Evolutionary conservation across 2,329 filamentous ascomycete genomes (phyloP).

Genomic region (Rhynchosporium agropyri): DNA sequence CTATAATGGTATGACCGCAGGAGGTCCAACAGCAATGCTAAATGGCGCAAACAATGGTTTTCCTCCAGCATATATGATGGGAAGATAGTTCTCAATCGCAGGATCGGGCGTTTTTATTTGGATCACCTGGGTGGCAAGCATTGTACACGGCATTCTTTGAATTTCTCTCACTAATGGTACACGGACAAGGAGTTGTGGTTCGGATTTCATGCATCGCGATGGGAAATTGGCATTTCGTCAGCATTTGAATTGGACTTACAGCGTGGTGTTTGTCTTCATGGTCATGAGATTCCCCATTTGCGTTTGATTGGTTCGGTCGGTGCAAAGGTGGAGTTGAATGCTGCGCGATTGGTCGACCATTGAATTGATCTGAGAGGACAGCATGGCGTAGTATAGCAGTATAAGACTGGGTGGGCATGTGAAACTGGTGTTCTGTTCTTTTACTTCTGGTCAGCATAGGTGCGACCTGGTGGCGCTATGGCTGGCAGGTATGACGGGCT

Average conservation of each 20-base stretch:
- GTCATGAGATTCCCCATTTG: conserved; percentile 43
- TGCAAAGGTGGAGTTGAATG: conserved; percentile 39
- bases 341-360: not conserved
- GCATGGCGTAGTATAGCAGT: not conserved
- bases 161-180: conserved; percentile 31
- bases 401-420: conserved; percentile 36
- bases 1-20: conserved; percentile 40
- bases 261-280: conserved; percentile 38
- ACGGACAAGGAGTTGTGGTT: conserved; percentile 29
- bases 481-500: conserved; percentile 1
- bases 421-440: conserved; percentile 32
- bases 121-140: conserved; percentile 20
- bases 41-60: conserved; percentile 39
- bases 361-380: not conserved
- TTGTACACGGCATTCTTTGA: conserved; percentile 28
- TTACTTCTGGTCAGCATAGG: not conserved
- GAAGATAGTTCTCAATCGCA: conserved; percentile 36
- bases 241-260: conserved; percentile 39
- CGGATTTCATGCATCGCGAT: conserved; percentile 31
- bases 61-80: conserved; percentile 44
- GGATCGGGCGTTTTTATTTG: conserved; percentile 31
- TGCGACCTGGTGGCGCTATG: not conserved
- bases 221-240: conserved; percentile 39
- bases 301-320: conserved; percentile 29
- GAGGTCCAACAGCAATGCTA: conserved; percentile 37